Evolutionary conservation across 345 rosid species (phyloP).

Genomic region (Aquilaria malaccensis): DNA sequence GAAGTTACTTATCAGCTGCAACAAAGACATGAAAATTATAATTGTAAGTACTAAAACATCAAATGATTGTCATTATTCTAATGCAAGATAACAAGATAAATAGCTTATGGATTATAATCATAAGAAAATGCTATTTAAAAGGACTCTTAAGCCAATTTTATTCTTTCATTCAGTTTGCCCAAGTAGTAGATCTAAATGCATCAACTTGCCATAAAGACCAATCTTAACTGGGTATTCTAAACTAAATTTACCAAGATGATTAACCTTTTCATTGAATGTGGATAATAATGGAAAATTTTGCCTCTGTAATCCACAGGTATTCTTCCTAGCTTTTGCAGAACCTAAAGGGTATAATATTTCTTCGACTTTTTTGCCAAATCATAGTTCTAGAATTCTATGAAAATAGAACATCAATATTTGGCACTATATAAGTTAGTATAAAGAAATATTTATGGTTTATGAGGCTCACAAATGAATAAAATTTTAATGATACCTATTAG

Average conservation of each 20-base stretch:
- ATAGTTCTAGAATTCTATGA: constrained; percentile 84
- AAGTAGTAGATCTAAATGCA: constrained; percentile 21
- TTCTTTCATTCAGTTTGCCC: constrained; percentile 19
- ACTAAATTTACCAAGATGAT: constrained; percentile 87
- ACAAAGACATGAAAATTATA: too few species aligned
- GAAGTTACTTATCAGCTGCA: too few species aligned
- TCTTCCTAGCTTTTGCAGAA: constrained; percentile 35
- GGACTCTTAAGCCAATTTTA: too few species aligned
- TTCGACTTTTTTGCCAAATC: constrained; percentile 90
- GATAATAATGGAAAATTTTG: constrained; percentile 89
- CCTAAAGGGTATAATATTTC: constrained; percentile 69
- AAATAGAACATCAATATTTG: constrained; percentile 10
- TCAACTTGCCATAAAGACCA: constrained; percentile 60
- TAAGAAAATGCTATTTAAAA: too few species aligned
- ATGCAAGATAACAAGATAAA: too few species aligned
- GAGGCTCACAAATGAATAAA: not conserved
- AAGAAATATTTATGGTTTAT: not conserved
- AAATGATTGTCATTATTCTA: too few species aligned
- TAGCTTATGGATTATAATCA: too few species aligned
- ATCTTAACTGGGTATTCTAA: constrained; percentile 73
- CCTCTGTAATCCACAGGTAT: constrained; percentile 35
- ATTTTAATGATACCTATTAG: constrained; percentile 60
- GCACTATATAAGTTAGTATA: not conserved
- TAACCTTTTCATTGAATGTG: constrained; percentile 92
- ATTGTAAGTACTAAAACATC: too few species aligned